Evolutionary conservation across 345 rosid genomes (phyloP).

Genomic region (Trapa incisa): DNA sequence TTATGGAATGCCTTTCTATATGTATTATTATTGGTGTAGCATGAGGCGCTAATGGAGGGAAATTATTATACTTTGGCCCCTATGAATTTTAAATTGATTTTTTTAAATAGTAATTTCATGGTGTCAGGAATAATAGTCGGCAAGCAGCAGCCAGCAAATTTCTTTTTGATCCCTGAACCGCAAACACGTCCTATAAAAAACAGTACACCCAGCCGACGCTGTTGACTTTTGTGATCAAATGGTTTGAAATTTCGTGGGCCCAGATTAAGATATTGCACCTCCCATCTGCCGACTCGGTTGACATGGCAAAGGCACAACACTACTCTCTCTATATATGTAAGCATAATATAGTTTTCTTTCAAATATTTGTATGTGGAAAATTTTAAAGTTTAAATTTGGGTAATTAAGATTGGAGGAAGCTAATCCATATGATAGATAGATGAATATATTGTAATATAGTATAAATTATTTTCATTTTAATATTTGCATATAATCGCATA

Average conservation of each 20-base stretch:
- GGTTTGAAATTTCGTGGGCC: neutral
- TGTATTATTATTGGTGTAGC: too few species aligned
- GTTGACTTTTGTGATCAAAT: constrained; percentile 2
- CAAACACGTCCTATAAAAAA: neutral
- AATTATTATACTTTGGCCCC: too few species aligned
- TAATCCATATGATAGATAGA: too few species aligned
- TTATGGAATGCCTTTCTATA: too few species aligned
- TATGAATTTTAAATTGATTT: neutral
- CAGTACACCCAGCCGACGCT: neutral
- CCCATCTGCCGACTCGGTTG: neutral
- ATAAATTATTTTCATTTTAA: too few species aligned
- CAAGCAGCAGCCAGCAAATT: neutral
- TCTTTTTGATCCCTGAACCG: neutral
- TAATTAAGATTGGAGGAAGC: too few species aligned
- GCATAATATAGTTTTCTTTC: too few species aligned
- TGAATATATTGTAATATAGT: too few species aligned
- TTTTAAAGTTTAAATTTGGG: too few species aligned
- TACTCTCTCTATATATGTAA: neutral
- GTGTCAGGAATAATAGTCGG: neutral
- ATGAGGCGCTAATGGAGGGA: too few species aligned
- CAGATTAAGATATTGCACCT: neutral
- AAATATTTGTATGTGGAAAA: too few species aligned
- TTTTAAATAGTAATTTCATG: neutral
- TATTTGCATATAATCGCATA: too few species aligned
- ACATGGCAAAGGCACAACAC: neutral